phyloP scores from a whole-genome alignment of 257 asterid genomes.

The Thymus quinquecostatus region DNA sequence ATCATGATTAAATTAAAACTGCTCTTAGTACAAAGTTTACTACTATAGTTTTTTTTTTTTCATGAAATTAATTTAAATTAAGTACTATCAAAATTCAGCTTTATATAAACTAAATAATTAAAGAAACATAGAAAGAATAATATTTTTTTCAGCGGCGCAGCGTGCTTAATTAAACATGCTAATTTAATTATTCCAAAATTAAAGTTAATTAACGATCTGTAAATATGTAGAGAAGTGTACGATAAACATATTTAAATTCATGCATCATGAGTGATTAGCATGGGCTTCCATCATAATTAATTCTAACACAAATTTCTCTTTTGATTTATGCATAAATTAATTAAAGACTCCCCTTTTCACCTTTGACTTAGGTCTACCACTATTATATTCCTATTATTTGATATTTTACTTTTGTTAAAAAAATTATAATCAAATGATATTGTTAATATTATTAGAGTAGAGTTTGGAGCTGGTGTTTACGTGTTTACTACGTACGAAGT shows the following conservation, averaged over 20 bases:
- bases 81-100: background rate
- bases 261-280: constrained; percentile 24
- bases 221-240: constrained; percentile 10
- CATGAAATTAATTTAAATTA: too few species aligned
- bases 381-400: too few species aligned
- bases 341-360: background rate
- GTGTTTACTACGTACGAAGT: too few species aligned
- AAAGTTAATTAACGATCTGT: background rate
- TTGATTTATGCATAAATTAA: background rate
- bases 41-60: background rate
- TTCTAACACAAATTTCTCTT: background rate
- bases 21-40: background rate
- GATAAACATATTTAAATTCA: background rate
- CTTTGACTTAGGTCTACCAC: too few species aligned
- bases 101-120: constrained; percentile 24
- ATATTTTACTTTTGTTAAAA: too few species aligned
- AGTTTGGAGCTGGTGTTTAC: too few species aligned
- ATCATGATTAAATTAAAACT: constrained; percentile 27
- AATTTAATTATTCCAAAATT: constrained; percentile 13
- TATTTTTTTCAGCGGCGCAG: constrained; percentile 29
- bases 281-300: constrained; percentile 25
- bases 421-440: too few species aligned
- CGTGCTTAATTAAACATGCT: constrained; percentile 37
- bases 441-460: too few species aligned
- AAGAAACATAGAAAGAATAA: constrained; percentile 21